Conservation (phyloP, 208 protist genomes). For the Trypanosoma platydactyli region DNA sequence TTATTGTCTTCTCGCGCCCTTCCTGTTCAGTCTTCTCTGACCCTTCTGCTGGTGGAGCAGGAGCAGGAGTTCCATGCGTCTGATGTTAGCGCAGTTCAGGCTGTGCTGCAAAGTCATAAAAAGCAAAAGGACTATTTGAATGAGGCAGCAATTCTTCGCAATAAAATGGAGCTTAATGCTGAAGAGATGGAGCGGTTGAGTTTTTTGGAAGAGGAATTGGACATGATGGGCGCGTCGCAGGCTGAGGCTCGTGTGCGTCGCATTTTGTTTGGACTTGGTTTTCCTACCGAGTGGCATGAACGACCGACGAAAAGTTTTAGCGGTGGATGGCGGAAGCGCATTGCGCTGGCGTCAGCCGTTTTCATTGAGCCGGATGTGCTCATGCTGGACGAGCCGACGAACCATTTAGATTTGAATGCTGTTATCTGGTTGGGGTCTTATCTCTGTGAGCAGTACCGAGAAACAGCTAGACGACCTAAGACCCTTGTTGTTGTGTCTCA, state of each 20-base stretch:
- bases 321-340: slow-evolving; percentile 93
- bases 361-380: slow-evolving; percentile 95
- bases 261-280: slow-evolving; percentile 93
- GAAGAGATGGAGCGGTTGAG: slow-evolving; percentile 79
- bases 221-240: slow-evolving; percentile 91
- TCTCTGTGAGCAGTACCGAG: slow-evolving; percentile 78
- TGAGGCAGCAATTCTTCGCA: slow-evolving; percentile 71
- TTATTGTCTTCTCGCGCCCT: slow-evolving; percentile 79
- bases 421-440: slow-evolving; percentile 95
- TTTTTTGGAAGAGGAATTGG: slow-evolving; percentile 91
- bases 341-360: slow-evolving; percentile 93
- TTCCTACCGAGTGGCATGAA: slow-evolving; percentile 92
- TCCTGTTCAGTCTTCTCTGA: slow-evolving; percentile 90
- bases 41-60: slow-evolving; percentile 96
- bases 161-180: slow-evolving; percentile 58
- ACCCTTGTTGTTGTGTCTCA: slow-evolving; percentile 96
- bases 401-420: slow-evolving; percentile 96
- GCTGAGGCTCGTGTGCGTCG: slow-evolving; percentile 83
- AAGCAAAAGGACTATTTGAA: slow-evolving; percentile 80
- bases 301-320: slow-evolving; percentile 87
- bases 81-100: slow-evolving; percentile 75
- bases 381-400: slow-evolving; percentile 97
- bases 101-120: slow-evolving; percentile 91
- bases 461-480: slow-evolving; percentile 80
- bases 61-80: slow-evolving; percentile 93